Evolutionary conservation across 305 asterid genomes (phyloP).

Genomic region (Euphrasia arctica): DNA sequence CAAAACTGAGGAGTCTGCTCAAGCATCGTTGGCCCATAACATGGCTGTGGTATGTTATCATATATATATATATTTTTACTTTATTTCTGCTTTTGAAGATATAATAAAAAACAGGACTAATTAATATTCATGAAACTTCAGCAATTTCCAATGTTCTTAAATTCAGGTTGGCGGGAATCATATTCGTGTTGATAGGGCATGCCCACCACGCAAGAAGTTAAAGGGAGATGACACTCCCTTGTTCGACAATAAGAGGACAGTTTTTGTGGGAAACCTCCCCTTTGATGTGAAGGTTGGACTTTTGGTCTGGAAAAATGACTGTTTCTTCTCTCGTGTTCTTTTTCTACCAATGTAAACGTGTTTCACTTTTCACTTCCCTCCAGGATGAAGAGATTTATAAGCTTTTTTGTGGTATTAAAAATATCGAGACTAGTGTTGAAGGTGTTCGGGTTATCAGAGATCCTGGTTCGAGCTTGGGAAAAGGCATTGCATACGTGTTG

Average conservation of each 20-base stretch:
- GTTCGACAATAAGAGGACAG: conserved; percentile 77
- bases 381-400: conserved; percentile 92
- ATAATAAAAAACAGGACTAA: background rate
- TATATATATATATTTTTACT: conserved; percentile 12
- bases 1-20: conserved; percentile 80
- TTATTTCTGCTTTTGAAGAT: conserved; percentile 18
- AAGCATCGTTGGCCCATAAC: conserved; percentile 74
- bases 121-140: background rate
- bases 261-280: conserved; percentile 91
- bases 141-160: conserved; percentile 23
- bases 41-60: conserved; percentile 74
- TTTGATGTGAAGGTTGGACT: conserved; percentile 79
- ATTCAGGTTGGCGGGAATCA: conserved; percentile 84
- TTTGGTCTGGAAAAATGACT: conserved; percentile 6
- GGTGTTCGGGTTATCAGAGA: conserved; percentile 90
- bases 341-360: conserved; percentile 18
- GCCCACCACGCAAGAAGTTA: conserved; percentile 95
- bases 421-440: conserved; percentile 68
- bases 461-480: conserved; percentile 82
- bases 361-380: conserved; percentile 26
- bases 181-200: conserved; percentile 92
- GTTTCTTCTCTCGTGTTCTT: conserved; percentile 15
- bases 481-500: conserved; percentile 90
- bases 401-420: conserved; percentile 58
- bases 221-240: conserved; percentile 64